Conservation (phyloP, 1,139 yeast species). For the Saccharomyces hybrid region DNA sequence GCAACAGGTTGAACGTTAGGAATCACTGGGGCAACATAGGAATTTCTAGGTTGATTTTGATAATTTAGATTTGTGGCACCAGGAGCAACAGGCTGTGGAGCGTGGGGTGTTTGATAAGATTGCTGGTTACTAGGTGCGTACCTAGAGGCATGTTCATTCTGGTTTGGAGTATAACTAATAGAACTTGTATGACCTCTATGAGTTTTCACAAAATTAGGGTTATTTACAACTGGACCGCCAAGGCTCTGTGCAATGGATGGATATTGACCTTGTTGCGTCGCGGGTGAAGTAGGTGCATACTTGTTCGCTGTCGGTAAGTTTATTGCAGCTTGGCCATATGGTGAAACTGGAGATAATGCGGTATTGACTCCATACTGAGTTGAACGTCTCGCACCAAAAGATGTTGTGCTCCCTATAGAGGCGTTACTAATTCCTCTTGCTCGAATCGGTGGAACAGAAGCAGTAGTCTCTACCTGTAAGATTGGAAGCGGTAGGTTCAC, state of each 20-base stretch:
- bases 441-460: conserved; percentile 9
- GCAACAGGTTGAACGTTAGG: conserved; percentile 3
- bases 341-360: background rate
- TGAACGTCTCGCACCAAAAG: conserved; percentile 4
- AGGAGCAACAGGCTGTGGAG: background rate
- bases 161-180: conserved; percentile 29
- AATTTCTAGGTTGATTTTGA: background rate
- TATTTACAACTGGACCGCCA: conserved; percentile 4
- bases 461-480: conserved; percentile 1
- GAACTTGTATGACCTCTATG: conserved; percentile 18
- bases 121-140: conserved; percentile 38
- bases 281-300: conserved; percentile 1
- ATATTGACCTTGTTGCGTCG: conserved; percentile 1
- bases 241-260: background rate
- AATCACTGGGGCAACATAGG: conserved; percentile 15
- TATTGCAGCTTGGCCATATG: background rate
- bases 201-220: background rate
- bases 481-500: conserved; percentile 4
- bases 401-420: conserved; percentile 16
- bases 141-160: conserved; percentile 28
- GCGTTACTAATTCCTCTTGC: conserved; percentile 23
- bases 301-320: background rate
- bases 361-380: background rate
- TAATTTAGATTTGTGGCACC: background rate
- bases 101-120: conserved; percentile 18